Percentiles rank a stretch among this genome's conserved stretches.
These are phyloP conservation scores for Casaregolazyma lundiana DNA, from an alignment of 1,139 yeast genomes.

Conservation along the genomic window DNA sequence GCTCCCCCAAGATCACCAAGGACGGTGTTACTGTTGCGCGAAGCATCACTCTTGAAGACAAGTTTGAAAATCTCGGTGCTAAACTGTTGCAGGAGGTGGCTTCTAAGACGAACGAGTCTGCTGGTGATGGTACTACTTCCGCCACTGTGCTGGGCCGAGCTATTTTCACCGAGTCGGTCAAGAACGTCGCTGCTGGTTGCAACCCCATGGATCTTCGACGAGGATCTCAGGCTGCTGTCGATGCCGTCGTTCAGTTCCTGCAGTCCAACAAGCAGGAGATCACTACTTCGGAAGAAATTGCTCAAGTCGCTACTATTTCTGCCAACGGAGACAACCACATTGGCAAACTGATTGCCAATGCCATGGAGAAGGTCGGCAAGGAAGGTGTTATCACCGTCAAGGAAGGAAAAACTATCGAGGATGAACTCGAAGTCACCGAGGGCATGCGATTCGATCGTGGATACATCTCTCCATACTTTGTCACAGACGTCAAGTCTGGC, in stretches of 20 bases:
- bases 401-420: conserved; percentile 96
- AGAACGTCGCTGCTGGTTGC: conserved; percentile 99
- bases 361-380: conserved; percentile 99
- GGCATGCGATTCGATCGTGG: conserved; percentile 99
- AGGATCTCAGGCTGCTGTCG: conserved; percentile 98
- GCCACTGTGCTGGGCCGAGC: conserved; percentile 98
- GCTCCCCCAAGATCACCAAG: conserved; percentile 97
- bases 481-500: conserved; percentile 93
- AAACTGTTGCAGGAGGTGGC: conserved; percentile 96
- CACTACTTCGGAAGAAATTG: conserved; percentile 95
- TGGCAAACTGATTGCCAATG: conserved; percentile 88
- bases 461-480: conserved; percentile 95
- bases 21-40: conserved; percentile 99
- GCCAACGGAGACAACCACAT: conserved; percentile 97
- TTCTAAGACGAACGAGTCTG: conserved; percentile 94
- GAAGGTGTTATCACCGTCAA: conserved; percentile 98
- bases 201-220: conserved; percentile 99
- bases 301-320: conserved; percentile 98
- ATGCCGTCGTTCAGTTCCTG: conserved; percentile 86
- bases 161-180: conserved; percentile 93
- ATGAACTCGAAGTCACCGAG: conserved; percentile 95
- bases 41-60: conserved; percentile 80
- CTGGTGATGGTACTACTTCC: conserved; percentile 99
- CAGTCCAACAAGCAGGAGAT: conserved; percentile 92
- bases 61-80: conserved; percentile 96